Conservation (phyloP, 176 grass and related monocot species). For the Poa pratensis region DNA sequence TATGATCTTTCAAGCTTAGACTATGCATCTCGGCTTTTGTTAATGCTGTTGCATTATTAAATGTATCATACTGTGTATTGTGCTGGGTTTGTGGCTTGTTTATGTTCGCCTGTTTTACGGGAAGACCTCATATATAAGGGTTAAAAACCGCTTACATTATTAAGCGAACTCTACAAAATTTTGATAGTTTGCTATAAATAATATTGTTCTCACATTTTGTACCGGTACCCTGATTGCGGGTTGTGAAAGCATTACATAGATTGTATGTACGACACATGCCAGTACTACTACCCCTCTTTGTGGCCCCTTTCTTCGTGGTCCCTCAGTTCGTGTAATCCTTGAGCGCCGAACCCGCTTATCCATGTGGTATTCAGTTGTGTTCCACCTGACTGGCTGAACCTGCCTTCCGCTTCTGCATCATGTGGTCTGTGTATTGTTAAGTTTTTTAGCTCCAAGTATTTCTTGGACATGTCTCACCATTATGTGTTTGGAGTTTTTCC, state of each 20-base stretch:
- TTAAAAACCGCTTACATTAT: not conserved
- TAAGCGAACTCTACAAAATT: not conserved
- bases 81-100: conserved; percentile 24
- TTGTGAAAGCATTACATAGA: not conserved
- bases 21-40: not conserved
- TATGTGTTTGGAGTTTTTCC: not conserved
- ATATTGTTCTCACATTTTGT: not conserved
- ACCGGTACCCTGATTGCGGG: not conserved
- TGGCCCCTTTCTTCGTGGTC: not conserved
- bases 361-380: not conserved
- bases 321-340: not conserved
- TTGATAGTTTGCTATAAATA: not conserved
- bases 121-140: not conserved
- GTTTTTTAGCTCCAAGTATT: not conserved
- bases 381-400: not conserved
- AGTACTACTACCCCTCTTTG: not conserved
- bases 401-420: not conserved
- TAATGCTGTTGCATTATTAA: not conserved
- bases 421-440: not conserved
- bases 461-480: not conserved
- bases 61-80: conserved; percentile 9
- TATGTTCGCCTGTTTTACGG: not conserved
- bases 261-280: not conserved
- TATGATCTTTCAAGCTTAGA: conserved; percentile 8
- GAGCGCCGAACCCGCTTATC: not conserved